Evolutionary conservation across 768 basidiomycete genomes (phyloP).

Genomic region (Kwoniella mangroviensis): DNA sequence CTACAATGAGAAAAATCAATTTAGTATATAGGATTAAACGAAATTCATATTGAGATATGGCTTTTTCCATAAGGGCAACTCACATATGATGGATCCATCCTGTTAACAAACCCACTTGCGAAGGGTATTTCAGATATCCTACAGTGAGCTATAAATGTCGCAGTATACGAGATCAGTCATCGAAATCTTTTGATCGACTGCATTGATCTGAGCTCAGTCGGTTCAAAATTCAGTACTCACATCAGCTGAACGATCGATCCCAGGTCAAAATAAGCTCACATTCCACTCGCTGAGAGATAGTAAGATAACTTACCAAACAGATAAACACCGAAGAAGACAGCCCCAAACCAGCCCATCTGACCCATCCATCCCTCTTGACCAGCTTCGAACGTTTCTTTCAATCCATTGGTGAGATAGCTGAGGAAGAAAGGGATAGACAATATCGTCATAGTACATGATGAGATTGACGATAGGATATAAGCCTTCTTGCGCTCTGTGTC

Average conservation of each 20-base stretch:
- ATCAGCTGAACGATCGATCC: neutral
- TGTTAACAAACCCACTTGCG: conserved; percentile 63
- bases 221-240: no score
- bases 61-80: conserved; percentile 9
- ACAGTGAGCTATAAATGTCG: conserved; percentile 59
- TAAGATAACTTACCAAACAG: conserved; percentile 58
- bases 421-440: conserved; percentile 60
- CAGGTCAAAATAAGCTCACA: neutral
- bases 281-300: conserved; percentile 18
- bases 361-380: conserved; percentile 43
- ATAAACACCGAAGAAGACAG: conserved; percentile 62
- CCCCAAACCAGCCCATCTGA: conserved; percentile 50
- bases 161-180: neutral
- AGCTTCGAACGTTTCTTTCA: conserved; percentile 51
- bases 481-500: conserved; percentile 60
- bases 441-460: conserved; percentile 60
- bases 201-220: no score
- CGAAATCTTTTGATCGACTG: neutral
- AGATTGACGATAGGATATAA: conserved; percentile 62
- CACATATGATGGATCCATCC: conserved; percentile 65
- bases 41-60: no score
- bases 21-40: no score
- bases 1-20: conserved; percentile 16
- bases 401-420: conserved; percentile 46
- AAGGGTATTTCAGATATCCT: conserved; percentile 62